Percentiles rank a stretch among this genome's conserved stretches.
Evolutionary conservation across 164 flowering plant genomes (phyloP).

Genomic region (Saururus chinensis): DNA sequence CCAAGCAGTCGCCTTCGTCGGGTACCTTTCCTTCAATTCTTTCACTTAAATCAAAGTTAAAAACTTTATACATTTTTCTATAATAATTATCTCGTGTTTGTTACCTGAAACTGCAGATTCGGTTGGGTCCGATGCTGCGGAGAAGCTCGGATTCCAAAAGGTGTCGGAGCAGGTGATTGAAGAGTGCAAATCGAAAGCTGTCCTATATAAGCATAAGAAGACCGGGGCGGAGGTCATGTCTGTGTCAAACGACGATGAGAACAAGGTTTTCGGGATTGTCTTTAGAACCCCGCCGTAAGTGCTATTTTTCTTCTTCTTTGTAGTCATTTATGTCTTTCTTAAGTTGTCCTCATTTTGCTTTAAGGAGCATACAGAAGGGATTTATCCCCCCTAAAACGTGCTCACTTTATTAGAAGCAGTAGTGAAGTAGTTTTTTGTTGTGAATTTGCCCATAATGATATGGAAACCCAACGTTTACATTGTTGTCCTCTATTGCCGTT

Average conservation of each 20-base stretch:
- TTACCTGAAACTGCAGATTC: slow-evolving; percentile 25
- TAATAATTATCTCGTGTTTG: neutral
- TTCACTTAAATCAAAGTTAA: no score
- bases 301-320: neutral
- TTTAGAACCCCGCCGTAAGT: slow-evolving; percentile 97
- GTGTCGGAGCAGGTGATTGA: slow-evolving; percentile 71
- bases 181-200: slow-evolving; percentile 85
- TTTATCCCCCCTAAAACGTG: no score
- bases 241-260: slow-evolving; percentile 85
- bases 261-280: slow-evolving; percentile 91
- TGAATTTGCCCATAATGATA: no score
- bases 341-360: neutral
- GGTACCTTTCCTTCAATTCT: slow-evolving; percentile 18
- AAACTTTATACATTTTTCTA: neutral
- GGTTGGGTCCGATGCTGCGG: slow-evolving; percentile 44
- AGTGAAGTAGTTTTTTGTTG: no score
- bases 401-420: no score
- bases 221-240: slow-evolving; percentile 95
- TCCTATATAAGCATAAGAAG: slow-evolving; percentile 72
- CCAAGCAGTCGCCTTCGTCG: slow-evolving; percentile 29
- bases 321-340: neutral
- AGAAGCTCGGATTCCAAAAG: slow-evolving; percentile 75
- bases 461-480: no score
- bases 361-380: no score
- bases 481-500: no score